Evolutionary conservation across 1,284 basidiomycete genomes (phyloP).

Genomic region (Cutaneotrichosporon sp.): DNA sequence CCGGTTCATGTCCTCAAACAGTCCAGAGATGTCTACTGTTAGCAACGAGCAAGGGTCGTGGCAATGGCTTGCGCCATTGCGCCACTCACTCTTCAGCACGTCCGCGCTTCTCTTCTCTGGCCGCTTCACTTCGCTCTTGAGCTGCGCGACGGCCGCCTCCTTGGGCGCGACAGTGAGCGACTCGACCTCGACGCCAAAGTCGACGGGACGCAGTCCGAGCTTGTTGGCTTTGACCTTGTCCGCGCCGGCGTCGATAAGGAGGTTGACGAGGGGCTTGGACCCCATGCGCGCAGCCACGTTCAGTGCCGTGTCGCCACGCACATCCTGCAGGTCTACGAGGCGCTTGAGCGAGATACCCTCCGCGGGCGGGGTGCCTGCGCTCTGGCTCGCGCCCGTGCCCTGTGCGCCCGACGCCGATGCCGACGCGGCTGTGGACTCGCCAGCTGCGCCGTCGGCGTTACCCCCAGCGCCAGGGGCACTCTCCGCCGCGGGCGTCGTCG

Average conservation of each 20-base stretch:
- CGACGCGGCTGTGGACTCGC: background rate
- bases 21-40: slow-evolving; percentile 67
- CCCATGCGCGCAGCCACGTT: slow-evolving; percentile 94
- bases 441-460: background rate
- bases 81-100: slow-evolving; percentile 68
- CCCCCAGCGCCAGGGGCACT: background rate
- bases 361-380: slow-evolving; percentile 3
- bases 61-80: background rate
- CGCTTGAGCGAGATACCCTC: slow-evolving; percentile 55
- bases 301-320: slow-evolving; percentile 92
- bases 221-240: slow-evolving; percentile 90
- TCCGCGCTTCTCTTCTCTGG: slow-evolving; percentile 85
- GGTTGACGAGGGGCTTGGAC: slow-evolving; percentile 78
- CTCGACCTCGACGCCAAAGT: slow-evolving; percentile 88
- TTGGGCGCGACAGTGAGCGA: slow-evolving; percentile 56
- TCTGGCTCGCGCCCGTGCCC: background rate
- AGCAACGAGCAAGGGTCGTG: slow-evolving; percentile 6
- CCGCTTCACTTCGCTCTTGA: slow-evolving; percentile 63
- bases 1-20: slow-evolving; percentile 68
- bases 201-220: slow-evolving; percentile 81
- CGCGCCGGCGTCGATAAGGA: slow-evolving; percentile 87
- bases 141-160: slow-evolving; percentile 66
- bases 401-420: background rate
- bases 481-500: background rate
- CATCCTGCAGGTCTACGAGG: slow-evolving; percentile 87